These are phyloP conservation scores for Angomonas deanei DNA, from an alignment of 208 protist species.

Conservation along the genomic window DNA sequence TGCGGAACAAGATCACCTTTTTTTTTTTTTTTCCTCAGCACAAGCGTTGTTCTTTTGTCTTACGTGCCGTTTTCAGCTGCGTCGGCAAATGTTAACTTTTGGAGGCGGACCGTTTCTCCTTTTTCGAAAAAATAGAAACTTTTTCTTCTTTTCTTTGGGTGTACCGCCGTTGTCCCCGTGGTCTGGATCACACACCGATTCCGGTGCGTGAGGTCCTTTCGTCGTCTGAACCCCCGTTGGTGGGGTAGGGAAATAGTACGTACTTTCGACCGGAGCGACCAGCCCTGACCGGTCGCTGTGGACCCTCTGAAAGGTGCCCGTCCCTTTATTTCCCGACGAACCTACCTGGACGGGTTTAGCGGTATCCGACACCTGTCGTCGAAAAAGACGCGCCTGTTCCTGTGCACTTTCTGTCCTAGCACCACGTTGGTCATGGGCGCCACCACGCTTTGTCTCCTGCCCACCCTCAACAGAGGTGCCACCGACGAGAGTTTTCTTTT, in stretches of 20 bases:
- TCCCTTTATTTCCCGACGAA: background rate
- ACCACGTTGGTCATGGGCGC: background rate
- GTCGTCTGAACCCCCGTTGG: too few relatives aligned
- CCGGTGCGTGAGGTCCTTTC: background rate
- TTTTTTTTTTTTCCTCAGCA: too few relatives aligned
- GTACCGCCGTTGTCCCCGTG: background rate
- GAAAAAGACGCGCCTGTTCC: too few relatives aligned
- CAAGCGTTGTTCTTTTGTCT: too few relatives aligned
- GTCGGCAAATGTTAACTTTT: too few relatives aligned
- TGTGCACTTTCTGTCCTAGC: too few relatives aligned
- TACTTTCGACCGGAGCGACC: too few relatives aligned
- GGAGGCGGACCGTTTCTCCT: background rate
- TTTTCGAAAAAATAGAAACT: background rate
- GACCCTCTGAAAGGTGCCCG: too few relatives aligned
- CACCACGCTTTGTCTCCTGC: background rate
- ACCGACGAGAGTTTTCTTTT: too few relatives aligned
- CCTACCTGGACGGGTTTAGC: background rate
- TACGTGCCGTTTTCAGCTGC: too few relatives aligned
- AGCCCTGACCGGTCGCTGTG: too few relatives aligned
- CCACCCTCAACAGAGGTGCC: background rate
- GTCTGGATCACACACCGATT: background rate
- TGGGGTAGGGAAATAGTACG: too few relatives aligned
- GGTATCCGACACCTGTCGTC: background rate
- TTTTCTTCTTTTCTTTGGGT: background rate
- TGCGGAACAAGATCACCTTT: background rate